These are phyloP conservation scores for Wickerhamiella spandovensis DNA, from an alignment of 805 yeast genomes.

Conservation along the genomic window DNA sequence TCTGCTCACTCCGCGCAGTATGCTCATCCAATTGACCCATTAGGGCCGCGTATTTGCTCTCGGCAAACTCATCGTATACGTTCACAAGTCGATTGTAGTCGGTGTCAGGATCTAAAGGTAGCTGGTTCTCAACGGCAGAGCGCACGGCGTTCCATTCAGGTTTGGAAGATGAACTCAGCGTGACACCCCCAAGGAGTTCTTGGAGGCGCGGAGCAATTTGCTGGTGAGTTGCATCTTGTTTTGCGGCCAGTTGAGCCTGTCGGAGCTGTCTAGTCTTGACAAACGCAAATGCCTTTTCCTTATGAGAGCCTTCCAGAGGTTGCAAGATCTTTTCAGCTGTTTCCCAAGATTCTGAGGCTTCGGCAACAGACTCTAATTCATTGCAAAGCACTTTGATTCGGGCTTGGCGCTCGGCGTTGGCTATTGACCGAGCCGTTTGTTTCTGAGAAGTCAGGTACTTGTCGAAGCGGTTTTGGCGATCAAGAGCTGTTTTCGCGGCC, in stretches of 20 bases:
- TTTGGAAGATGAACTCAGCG: background rate
- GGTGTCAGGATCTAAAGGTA: background rate
- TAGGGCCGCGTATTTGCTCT: background rate
- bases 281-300: background rate
- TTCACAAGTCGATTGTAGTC: background rate
- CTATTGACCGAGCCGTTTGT: background rate
- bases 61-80: background rate
- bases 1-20: background rate
- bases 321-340: background rate
- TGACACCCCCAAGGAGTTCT: background rate
- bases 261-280: background rate
- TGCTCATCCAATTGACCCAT: background rate
- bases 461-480: background rate
- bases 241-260: background rate
- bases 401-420: background rate
- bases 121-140: background rate
- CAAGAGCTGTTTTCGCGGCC: background rate
- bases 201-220: background rate
- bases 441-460: background rate
- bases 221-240: background rate
- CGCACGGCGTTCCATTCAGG: background rate
- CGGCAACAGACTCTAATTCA: background rate
- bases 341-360: background rate
- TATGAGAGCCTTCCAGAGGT: background rate
- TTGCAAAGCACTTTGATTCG: background rate